Evolutionary conservation across 192 early-diverging fungal genomes (phyloP).

Genomic region (Entophlyctis helioformis): DNA sequence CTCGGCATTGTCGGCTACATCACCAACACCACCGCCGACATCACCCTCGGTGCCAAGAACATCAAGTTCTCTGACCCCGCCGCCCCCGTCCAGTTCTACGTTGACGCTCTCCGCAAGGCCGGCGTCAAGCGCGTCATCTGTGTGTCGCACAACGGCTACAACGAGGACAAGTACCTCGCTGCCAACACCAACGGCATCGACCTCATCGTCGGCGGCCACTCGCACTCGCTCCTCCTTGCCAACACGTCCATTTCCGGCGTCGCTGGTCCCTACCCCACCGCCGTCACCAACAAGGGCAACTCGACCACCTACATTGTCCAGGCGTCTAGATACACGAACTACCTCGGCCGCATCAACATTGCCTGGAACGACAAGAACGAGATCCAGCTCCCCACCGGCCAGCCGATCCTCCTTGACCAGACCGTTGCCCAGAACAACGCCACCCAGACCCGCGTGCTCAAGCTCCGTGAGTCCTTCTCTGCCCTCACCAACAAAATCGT

Average conservation of each 20-base stretch:
- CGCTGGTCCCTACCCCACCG: conserved; percentile 59
- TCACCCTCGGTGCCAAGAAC: conserved; percentile 35
- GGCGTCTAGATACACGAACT: conserved; percentile 44
- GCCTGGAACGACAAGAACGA: conserved; percentile 38
- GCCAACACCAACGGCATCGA: conserved; percentile 39
- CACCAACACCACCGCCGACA: conserved; percentile 37
- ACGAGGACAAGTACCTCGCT: conserved; percentile 53
- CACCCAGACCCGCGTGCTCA: conserved; percentile 14
- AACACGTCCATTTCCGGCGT: conserved; percentile 17
- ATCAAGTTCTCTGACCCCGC: conserved; percentile 48
- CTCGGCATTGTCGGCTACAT: conserved; percentile 45
- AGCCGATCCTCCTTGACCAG: conserved; percentile 44
- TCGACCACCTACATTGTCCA: conserved; percentile 59
- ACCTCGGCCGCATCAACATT: conserved; percentile 29
- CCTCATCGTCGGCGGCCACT: conserved; percentile 65
- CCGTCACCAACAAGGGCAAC: conserved; percentile 47
- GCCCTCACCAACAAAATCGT: conserved; percentile 26
- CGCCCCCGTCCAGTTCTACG: conserved; percentile 43
- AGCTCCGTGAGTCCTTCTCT: conserved; percentile 35
- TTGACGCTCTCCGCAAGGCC: conserved; percentile 42
- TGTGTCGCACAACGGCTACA: conserved; percentile 64
- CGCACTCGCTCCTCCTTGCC: conserved; percentile 52
- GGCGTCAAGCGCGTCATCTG: conserved; percentile 57
- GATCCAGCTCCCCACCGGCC: conserved; percentile 40
- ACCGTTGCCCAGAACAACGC: conserved; percentile 30